Evolutionary conservation across 169 alveolate genomes (phyloP).

Genomic region (Pseudocohnilembus persalinus): DNA sequence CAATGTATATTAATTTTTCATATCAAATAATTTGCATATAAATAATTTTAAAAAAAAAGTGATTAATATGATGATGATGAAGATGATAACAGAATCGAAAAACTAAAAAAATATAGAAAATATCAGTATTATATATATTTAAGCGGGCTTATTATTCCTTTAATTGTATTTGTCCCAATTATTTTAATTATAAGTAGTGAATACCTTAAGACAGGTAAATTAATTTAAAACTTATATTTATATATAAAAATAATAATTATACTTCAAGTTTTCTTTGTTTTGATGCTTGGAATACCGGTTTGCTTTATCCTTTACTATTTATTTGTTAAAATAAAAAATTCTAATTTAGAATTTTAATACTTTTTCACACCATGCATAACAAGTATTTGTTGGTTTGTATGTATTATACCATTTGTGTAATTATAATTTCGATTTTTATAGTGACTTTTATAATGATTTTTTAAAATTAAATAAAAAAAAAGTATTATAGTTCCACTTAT

Average conservation of each 20-base stretch:
- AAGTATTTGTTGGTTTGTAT: neutral
- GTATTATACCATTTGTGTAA: neutral
- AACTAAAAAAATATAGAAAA: too few relatives aligned
- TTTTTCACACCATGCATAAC: neutral
- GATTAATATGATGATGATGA: neutral
- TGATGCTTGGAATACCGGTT: neutral
- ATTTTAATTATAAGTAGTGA: neutral
- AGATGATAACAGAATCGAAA: neutral
- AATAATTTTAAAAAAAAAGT: too few relatives aligned
- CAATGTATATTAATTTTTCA: neutral
- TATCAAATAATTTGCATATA: too few relatives aligned
- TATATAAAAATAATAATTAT: too few relatives aligned
- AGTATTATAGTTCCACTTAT: neutral
- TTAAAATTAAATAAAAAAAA: too few relatives aligned
- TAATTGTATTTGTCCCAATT: neutral
- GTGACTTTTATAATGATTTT: too few relatives aligned
- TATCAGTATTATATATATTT: neutral
- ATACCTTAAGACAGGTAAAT: neutral
- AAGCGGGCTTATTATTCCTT: neutral
- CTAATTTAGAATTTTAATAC: neutral
- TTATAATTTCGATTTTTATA: too few relatives aligned
- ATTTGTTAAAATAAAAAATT: too few relatives aligned
- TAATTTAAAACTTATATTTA: too few relatives aligned
- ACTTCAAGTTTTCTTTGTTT: neutral
- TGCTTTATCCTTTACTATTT: too few relatives aligned